Base-by-base conservation (phyloP, 495 filamentous ascomycete genomes). In the Neurospora sp. region DNA sequence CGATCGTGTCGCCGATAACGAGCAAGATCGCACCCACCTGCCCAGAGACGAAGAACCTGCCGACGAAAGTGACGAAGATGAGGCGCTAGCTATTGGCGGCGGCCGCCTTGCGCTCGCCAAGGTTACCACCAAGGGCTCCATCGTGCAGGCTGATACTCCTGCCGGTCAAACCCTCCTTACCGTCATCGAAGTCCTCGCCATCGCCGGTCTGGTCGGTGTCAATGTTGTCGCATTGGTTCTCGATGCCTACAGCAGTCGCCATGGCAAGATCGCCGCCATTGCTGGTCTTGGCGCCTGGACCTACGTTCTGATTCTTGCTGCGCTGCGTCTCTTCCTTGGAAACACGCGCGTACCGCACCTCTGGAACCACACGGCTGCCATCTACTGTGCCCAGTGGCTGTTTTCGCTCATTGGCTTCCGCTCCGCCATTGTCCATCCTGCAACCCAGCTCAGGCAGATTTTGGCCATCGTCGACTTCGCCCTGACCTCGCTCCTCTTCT, bases 331-430 rank as follows among this genome's bases (percentile, higher is more conserved):
- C 69, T 84, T 92, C 39, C 85, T 94, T 71, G 90, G 91, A 20
- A 89, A 89, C 73, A 86, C 88, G 76, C 83, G 86, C 42, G 87
- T 94, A 35, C 91, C 92, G 18, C 86, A 87, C 47, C 81, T 98
- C 10, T 99, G 96, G 96, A 93, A 94, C 75, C 96, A 99, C 81
- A 98, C 96, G 0, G 90, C 94, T 8, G 82, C 86, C 65, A 86
- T 98, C n/a, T 99, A 99, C 80, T 85, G 86, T 70, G 83, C 91
- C 70, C 91, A 94, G 77, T 98, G 96, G 92, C 76, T 95, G 40
- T 90, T 94, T 77, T 85, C 87, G 1, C 74, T 93, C 20, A 82
- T 93, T 74, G 81, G 93, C 8, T 96, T 98, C 85, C 92, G 96
- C 45, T 96, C 94, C 40, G 89, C 88, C 45, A 79, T 98, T 69